A percentile compares a stretch with the other conserved stretches of the same genome.
phyloP scores from a whole-genome alignment of 139 green algal genomes.

The Closterium sp. region DNA sequence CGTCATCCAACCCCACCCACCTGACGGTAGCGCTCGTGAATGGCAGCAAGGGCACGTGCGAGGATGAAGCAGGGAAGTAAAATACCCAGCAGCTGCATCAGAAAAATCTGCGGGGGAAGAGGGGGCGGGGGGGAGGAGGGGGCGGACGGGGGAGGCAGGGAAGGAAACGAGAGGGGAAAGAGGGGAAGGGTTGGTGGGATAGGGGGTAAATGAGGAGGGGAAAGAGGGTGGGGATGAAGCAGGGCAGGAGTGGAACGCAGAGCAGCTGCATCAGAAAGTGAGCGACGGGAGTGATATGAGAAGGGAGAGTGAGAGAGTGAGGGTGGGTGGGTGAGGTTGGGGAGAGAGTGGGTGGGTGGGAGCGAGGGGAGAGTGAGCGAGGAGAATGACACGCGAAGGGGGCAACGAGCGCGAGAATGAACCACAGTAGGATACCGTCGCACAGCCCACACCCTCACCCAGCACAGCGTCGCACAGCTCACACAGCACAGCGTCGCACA shows the following conservation, averaged over 20 bases:
- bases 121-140: no score
- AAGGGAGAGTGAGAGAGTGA: background rate
- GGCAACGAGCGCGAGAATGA: background rate
- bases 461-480: no score
- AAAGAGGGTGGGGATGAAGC: background rate
- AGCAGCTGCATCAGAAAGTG: background rate
- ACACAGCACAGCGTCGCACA: no score
- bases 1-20: background rate
- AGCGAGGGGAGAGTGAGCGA: background rate
- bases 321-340: no score
- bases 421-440: background rate
- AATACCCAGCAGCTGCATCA: background rate
- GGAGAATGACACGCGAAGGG: background rate
- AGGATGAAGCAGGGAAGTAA: background rate
- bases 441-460: background rate
- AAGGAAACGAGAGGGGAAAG: no score
- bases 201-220: background rate
- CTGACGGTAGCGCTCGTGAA: background rate
- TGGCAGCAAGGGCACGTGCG: background rate
- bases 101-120: background rate
- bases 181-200: background rate
- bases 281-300: no score
- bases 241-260: background rate
- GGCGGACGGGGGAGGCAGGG: no score
- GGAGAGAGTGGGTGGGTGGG: background rate